Evolutionary conservation across 768 basidiomycete genomes (phyloP), one percentile per base, ranked within the genome.

Genomic region (Amanita jacksonii): DNA sequence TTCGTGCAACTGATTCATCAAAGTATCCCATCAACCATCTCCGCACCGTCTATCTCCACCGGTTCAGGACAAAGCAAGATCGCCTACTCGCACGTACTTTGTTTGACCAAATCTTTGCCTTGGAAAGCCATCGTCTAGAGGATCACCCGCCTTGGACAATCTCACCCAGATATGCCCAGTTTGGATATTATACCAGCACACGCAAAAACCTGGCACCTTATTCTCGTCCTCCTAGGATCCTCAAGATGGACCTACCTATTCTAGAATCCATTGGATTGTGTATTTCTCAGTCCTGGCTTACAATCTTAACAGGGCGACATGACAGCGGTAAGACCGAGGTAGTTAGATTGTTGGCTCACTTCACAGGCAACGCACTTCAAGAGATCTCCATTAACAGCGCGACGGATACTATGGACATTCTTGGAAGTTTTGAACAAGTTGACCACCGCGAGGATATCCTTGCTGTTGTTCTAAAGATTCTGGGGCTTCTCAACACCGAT

Each of bases 341-440:
- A 32, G 70, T 92, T 13, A 73, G 80, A 44, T 65, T 73, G 4
- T 58, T 93, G 34, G 89, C 93, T 25, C 62, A 76, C 41, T 62
- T 81, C 28, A 75, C 76, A 25, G 94, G 96, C 19, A 72, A 76
- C 40, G 35, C 59, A 18, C 70, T 97, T 1, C 69, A 69, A 16
- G 87, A 90, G 58, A 72, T 96, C 37, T 69, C 78, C 13, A 68
- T 97, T 56, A 93, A 86, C 58, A 81, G 74, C 46, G 81, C 87
- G 5, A 91, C 88, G 2, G 96, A 99, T 58, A 87, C 92, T 1
- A 81, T 82, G 60, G 96, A 99, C 61, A 81, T 99, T 25, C 65
- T 99, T 34, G 96, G 96, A 25, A 85, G 87, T 58, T 98, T 97
- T 56, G 96, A 99, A 62, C 94, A 98, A 62, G 77, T 83, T 20